Evolutionary conservation across 2,329 filamentous ascomycete genomes (phyloP), one percentile per base, ranked within the genome.

Genomic region (Fusarium keratoplasticum): DNA sequence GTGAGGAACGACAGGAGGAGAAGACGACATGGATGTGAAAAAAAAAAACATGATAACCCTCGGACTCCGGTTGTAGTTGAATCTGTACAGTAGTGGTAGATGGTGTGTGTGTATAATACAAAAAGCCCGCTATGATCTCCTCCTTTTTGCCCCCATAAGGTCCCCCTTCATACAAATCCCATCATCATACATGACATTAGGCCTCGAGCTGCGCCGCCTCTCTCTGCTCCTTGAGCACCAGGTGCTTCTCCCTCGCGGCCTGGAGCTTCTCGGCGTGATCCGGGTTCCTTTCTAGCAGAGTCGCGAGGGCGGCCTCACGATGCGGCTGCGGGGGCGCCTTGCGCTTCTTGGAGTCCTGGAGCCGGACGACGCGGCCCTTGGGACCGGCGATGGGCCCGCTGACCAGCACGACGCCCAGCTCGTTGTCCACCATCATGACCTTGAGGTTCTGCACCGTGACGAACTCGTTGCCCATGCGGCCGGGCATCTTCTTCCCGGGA

Each of bases 401-500:
- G 73, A 99, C 92, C 62, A 98, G 90, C 67, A 99, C 91, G 78
- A 98, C 90, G 22, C 96, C 96, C 80, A 95, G 92, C 82, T 94
- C 92, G 77, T 92, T 89, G 84, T 98, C 95, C 36, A 98, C 92
- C 87, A 95, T 92, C 82, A 99, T 85, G 62, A 99, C 91, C 84
- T 93, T 94, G 77, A 98, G 86, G 84, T 97, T 98, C 88, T 98
- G 95, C 67, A 96, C 89, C 57, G 96, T 99, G 65, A 95, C 93
- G 76, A 90, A 91, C 83, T 97, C 90, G 75, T 93, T 94, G 73
- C 96, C 96, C 96, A 99, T 98, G 69, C 94, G 91, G 64, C 96
- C 96, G 5, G 96, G 91, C 96, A 99, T 99, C 86, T 95, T 96
- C 90, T 99, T 99, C 70, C 96, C 96, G 0, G 96, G 96, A 81